phyloP scores from a whole-genome alignment of 495 filamentous ascomycete genomes.

The Annulohypoxylon moriforme region DNA sequence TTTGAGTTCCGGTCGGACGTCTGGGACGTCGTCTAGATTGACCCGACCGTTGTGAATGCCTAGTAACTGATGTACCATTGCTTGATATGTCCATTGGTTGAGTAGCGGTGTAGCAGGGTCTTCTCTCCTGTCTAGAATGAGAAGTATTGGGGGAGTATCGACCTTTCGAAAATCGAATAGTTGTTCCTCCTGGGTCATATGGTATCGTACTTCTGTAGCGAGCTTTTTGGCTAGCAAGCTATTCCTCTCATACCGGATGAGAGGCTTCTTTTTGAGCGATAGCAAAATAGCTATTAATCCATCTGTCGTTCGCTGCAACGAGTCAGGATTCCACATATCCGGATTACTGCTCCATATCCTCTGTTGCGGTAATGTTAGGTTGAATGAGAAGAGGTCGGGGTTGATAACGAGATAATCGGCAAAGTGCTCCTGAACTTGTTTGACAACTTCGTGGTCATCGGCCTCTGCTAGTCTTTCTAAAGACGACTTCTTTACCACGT shows the following conservation, averaged over 20 bases:
- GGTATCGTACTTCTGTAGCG: slow-evolving; percentile 89
- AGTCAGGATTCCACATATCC: slow-evolving; percentile 90
- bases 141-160: slow-evolving; percentile 92
- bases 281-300: slow-evolving; percentile 85
- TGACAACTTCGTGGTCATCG: slow-evolving; percentile 98
- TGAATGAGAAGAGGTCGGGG: slow-evolving; percentile 88
- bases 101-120: slow-evolving; percentile 96
- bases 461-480: slow-evolving; percentile 94
- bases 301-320: slow-evolving; percentile 84
- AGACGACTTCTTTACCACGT: slow-evolving; percentile 95
- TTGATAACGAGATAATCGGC: slow-evolving; percentile 96
- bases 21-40: slow-evolving; percentile 85
- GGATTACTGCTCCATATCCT: slow-evolving; percentile 82
- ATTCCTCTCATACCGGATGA: slow-evolving; percentile 94
- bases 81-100: slow-evolving; percentile 99
- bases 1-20: slow-evolving; percentile 88
- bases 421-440: slow-evolving; percentile 91
- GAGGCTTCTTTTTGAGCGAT: slow-evolving; percentile 92
- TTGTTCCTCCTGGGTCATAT: slow-evolving; percentile 94
- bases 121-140: slow-evolving; percentile 91
- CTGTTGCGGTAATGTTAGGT: slow-evolving; percentile 77
- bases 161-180: slow-evolving; percentile 96
- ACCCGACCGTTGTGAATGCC: slow-evolving; percentile 95
- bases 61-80: slow-evolving; percentile 96
- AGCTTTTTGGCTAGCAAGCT: slow-evolving; percentile 92